Evolutionary conservation across 1,284 basidiomycete genomes (phyloP).

Genomic region (Fomitiporia mediterranea): DNA sequence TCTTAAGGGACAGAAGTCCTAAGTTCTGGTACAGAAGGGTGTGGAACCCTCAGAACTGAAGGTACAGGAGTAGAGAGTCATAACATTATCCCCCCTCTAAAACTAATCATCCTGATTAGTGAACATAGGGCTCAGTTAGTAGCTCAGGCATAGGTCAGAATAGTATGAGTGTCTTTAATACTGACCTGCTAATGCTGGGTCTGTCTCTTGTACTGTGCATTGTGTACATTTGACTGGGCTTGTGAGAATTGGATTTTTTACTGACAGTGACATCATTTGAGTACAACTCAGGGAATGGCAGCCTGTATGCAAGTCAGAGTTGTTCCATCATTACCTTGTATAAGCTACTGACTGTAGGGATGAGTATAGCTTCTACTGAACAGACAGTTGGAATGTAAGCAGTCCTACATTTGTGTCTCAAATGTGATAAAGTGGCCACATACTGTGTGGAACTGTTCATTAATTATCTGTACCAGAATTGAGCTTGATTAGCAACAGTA

Average conservation of each 20-base stretch:
- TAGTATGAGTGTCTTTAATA: too few species aligned
- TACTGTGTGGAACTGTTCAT: conserved; percentile 66
- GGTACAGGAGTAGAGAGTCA: too few species aligned
- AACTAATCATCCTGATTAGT: too few species aligned
- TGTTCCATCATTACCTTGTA: neutral
- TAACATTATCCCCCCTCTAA: too few species aligned
- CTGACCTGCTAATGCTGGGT: conserved; percentile 15
- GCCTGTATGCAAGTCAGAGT: conserved; percentile 33
- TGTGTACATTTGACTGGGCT: conserved; percentile 55
- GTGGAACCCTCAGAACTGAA: too few species aligned
- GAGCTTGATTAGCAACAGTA: conserved; percentile 20
- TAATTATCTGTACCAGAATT: conserved; percentile 52
- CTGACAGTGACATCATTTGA: conserved; percentile 64
- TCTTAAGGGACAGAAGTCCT: too few species aligned
- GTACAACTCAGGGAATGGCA: conserved; percentile 57
- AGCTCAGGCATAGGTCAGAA: too few species aligned
- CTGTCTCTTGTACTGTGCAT: conserved; percentile 40
- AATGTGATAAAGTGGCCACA: conserved; percentile 74
- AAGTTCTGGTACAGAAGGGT: too few species aligned
- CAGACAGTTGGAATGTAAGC: conserved; percentile 55
- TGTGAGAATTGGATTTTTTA: conserved; percentile 69
- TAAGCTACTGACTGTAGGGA: conserved; percentile 41
- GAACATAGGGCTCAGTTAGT: too few species aligned
- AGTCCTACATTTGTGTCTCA: conserved; percentile 66
- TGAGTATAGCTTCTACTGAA: conserved; percentile 67